Evolutionary conservation across 2,329 filamentous ascomycete genomes (phyloP).

Genomic region (Phoma herbarum): DNA sequence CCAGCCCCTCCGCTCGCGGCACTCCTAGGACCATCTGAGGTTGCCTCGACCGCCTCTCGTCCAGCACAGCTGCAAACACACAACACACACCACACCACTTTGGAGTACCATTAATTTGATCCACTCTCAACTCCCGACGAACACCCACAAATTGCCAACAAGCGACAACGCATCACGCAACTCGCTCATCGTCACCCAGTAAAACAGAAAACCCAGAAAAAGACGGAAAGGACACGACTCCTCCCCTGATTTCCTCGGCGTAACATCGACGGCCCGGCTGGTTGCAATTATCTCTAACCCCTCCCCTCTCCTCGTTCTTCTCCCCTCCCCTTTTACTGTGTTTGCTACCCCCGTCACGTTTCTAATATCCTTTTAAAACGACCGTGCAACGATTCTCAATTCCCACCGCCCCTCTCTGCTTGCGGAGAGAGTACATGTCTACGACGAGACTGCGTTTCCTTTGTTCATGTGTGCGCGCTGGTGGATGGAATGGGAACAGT

Average conservation of each 20-base stretch:
- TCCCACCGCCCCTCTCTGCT: constrained; percentile 32
- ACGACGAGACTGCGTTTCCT: constrained; percentile 47
- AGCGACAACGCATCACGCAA: constrained; percentile 28
- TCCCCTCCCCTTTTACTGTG: constrained; percentile 26
- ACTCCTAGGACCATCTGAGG: constrained; percentile 41
- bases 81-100: constrained; percentile 23
- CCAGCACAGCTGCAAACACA: constrained; percentile 30
- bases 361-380: constrained; percentile 21
- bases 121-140: constrained; percentile 27
- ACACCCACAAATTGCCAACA: constrained; percentile 30
- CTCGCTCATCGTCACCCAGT: constrained; percentile 35
- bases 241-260: constrained; percentile 40
- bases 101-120: constrained; percentile 27
- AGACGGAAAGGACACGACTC: constrained; percentile 43
- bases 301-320: constrained; percentile 25
- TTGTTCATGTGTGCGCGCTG: constrained; percentile 34
- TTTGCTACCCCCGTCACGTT: constrained; percentile 43
- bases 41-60: constrained; percentile 23
- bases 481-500: constrained; percentile 26
- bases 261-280: constrained; percentile 32
- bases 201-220: constrained; percentile 45
- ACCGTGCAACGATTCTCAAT: constrained; percentile 25
- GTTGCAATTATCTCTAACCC: constrained; percentile 34
- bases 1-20: constrained; percentile 32
- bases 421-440: constrained; percentile 46